Percentiles rank a stretch among this genome's conserved stretches.
phyloP scores from a whole-genome alignment of 2,329 filamentous ascomycete genomes.

The Erysiphe neolycopersici region DNA sequence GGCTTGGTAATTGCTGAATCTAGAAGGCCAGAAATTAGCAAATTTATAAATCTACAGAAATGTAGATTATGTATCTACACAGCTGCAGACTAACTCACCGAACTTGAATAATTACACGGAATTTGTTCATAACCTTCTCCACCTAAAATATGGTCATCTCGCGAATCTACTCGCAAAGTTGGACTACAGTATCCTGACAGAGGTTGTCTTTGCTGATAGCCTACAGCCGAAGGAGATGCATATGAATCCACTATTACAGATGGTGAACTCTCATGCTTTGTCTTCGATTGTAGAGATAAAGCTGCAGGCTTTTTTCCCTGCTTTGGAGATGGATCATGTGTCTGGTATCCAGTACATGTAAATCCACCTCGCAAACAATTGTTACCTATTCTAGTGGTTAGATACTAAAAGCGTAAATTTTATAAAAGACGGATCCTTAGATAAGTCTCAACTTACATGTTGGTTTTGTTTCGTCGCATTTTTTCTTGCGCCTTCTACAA shows the following conservation, averaged over 20 bases:
- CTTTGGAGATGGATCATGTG: slow-evolving; percentile 54
- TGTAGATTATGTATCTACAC: slow-evolving; percentile 5
- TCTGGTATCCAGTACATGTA: slow-evolving; percentile 71
- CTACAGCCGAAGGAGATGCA: slow-evolving; percentile 7
- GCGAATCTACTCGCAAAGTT: slow-evolving; percentile 33
- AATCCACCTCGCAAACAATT: slow-evolving; percentile 85
- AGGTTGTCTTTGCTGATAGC: slow-evolving; percentile 22
- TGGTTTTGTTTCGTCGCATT: slow-evolving; percentile 85
- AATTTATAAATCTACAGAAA: slow-evolving; percentile 28
- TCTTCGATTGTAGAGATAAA: slow-evolving; percentile 64
- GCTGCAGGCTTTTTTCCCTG: slow-evolving; percentile 39
- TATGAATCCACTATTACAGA: slow-evolving; percentile 35
- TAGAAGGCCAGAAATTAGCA: slow-evolving; percentile 28
- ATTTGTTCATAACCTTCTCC: slow-evolving; percentile 31
- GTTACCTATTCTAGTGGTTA: slow-evolving; percentile 27
- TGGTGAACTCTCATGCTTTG: slow-evolving; percentile 23
- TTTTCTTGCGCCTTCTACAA: slow-evolving; percentile 82
- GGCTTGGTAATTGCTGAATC: slow-evolving; percentile 26
- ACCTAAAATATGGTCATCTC: slow-evolving; percentile 24
- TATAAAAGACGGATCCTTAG: no score
- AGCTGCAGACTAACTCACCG: slow-evolving; percentile 8
- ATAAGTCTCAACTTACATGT: slow-evolving; percentile 37
- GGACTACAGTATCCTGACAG: slow-evolving; percentile 33
- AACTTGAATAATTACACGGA: slow-evolving; percentile 31
- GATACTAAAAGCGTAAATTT: slow-evolving; percentile 1